Evolutionary conservation across 805 yeast species (phyloP).

Genomic region (Kazachstania viticola): DNA sequence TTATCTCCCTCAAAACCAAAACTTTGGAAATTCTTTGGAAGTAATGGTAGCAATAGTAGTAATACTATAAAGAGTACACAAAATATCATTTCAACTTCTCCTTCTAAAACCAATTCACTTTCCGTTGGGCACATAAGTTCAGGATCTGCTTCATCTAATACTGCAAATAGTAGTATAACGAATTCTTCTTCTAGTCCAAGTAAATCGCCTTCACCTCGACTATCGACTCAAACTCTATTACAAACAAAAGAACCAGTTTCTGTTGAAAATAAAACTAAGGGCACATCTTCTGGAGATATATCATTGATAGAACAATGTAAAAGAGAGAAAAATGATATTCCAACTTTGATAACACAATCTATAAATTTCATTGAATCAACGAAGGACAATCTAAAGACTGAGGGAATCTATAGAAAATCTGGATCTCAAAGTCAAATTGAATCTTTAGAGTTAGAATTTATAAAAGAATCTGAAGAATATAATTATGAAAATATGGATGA

Average conservation of each 20-base stretch:
- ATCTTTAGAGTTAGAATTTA: conserved; percentile 17
- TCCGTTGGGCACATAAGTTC: too few relatives aligned
- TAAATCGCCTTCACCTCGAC: too few relatives aligned
- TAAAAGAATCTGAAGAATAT: conserved; percentile 8
- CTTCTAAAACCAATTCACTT: too few relatives aligned
- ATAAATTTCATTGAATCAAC: conserved; percentile 64
- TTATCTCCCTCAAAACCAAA: conserved; percentile 17
- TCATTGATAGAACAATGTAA: conserved; percentile 35
- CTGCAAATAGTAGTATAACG: too few relatives aligned
- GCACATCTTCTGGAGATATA: not conserved
- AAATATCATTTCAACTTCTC: too few relatives aligned
- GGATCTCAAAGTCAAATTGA: conserved; percentile 54
- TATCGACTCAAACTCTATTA: too few relatives aligned
- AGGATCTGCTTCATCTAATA: too few relatives aligned
- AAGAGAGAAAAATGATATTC: conserved; percentile 44
- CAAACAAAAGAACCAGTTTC: too few relatives aligned
- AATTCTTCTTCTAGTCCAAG: too few relatives aligned
- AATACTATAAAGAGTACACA: too few relatives aligned
- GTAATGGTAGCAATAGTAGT: too few relatives aligned
- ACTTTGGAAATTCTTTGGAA: conserved; percentile 25
- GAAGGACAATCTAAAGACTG: conserved; percentile 48
- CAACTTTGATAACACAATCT: conserved; percentile 31
- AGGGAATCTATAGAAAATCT: conserved; percentile 84
- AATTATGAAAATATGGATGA: conserved; percentile 23
- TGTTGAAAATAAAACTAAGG: too few relatives aligned